A percentile compares a stretch with the other conserved stretches of the same genome.
These are phyloP conservation scores for Verticillium dahliae DNA, from an alignment of 2,329 filamentous ascomycete species.

Conservation along the genomic window DNA sequence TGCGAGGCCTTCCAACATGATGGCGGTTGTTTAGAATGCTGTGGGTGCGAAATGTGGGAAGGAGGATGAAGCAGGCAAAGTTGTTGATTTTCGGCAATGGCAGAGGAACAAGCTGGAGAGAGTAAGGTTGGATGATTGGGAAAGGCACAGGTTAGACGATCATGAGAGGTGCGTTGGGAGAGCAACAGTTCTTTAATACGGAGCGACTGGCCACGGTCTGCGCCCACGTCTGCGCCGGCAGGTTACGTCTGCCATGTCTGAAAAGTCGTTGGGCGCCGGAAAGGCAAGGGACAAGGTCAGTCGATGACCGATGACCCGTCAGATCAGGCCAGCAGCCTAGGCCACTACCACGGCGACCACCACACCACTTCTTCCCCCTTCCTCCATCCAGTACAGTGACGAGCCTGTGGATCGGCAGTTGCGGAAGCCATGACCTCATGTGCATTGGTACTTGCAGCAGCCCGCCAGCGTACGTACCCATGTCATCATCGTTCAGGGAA, in stretches of 20 bases:
- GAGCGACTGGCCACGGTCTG: neutral
- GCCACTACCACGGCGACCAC: no score
- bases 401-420: constrained; percentile 12
- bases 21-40: neutral
- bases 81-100: neutral
- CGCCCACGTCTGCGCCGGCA: neutral
- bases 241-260: neutral
- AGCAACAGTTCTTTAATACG: neutral
- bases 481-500: neutral
- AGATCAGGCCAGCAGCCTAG: no score
- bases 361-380: no score
- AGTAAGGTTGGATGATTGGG: neutral
- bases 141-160: neutral
- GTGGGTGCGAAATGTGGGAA: neutral
- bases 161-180: neutral
- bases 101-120: neutral
- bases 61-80: neutral
- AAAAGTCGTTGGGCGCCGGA: neutral
- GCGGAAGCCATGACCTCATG: constrained; percentile 13
- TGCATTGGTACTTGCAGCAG: neutral
- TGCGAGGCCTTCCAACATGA: constrained; percentile 31
- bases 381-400: constrained; percentile 3
- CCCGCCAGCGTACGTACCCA: neutral
- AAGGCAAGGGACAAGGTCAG: neutral
- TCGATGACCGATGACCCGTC: neutral